A percentile compares a stretch with the other conserved stretches of the same genome.
These are phyloP conservation scores for Suillus tomentosus DNA, from an alignment of 768 basidiomycete genomes.

Conservation along the genomic window DNA sequence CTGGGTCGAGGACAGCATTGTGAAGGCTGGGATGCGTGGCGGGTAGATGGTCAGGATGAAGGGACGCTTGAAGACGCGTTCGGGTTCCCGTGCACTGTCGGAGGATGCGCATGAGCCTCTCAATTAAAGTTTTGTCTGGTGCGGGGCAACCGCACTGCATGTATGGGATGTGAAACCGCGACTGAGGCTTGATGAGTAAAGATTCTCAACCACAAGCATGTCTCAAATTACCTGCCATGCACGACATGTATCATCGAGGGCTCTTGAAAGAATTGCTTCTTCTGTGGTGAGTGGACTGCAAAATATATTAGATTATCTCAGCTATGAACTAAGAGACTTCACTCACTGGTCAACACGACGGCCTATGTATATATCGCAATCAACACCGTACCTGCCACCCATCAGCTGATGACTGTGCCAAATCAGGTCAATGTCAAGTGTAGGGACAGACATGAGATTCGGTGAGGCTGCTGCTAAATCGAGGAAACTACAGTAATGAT, in stretches of 20 bases:
- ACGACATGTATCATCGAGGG: constrained; percentile 54
- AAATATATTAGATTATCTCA: constrained; percentile 3
- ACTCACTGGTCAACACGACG: constrained; percentile 59
- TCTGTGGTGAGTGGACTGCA: constrained; percentile 52
- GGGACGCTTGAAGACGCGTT: constrained; percentile 35
- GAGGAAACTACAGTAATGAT: constrained; percentile 43
- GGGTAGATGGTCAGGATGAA: constrained; percentile 40
- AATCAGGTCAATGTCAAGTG: constrained; percentile 72
- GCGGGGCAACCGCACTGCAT: constrained; percentile 61
- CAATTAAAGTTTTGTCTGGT: constrained; percentile 45
- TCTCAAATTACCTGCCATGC: constrained; percentile 47
- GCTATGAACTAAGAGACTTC: neutral
- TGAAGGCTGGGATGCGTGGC: constrained; percentile 62
- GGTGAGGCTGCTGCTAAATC: constrained; percentile 52
- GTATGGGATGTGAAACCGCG: constrained; percentile 54
- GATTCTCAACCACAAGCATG: neutral
- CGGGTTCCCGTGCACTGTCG: constrained; percentile 21
- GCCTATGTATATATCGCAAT: constrained; percentile 45
- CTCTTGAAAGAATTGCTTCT: constrained; percentile 43
- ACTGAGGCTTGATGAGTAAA: constrained; percentile 22
- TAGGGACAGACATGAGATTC: constrained; percentile 52
- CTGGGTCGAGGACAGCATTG: constrained; percentile 43
- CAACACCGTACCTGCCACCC: constrained; percentile 44
- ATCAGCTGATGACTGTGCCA: constrained; percentile 78
- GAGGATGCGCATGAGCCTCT: constrained; percentile 41